These are phyloP conservation scores for Zygoascus meyerae DNA, from an alignment of 1,139 yeast genomes.

Conservation along the genomic window DNA sequence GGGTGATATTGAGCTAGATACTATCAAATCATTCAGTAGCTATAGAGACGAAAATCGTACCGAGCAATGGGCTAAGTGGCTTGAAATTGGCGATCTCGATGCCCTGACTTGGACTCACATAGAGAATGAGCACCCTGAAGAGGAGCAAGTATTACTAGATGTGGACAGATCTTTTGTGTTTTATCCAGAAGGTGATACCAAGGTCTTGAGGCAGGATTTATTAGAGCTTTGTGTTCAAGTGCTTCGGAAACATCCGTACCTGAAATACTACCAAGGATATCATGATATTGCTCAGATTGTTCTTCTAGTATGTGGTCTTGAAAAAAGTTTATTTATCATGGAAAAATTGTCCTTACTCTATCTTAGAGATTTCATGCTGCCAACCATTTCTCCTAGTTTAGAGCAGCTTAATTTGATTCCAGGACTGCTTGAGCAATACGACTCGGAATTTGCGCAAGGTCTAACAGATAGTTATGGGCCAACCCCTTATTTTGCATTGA, in stretches of 20 bases:
- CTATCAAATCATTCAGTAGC: no score
- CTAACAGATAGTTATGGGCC: constrained; percentile 29
- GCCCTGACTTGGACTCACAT: not conserved
- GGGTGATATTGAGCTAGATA: no score
- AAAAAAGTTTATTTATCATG: constrained; percentile 42
- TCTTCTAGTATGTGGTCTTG: constrained; percentile 47
- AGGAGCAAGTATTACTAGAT: constrained; percentile 73
- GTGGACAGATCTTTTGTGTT: constrained; percentile 60
- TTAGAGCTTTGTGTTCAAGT: constrained; percentile 49
- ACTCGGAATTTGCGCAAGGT: constrained; percentile 45
- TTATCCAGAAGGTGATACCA: constrained; percentile 20
- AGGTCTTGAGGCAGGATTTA: constrained; percentile 21
- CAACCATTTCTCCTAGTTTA: constrained; percentile 58
- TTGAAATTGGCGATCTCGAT: not conserved
- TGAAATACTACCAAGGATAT: constrained; percentile 85
- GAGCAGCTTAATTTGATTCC: constrained; percentile 65
- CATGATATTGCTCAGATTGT: constrained; percentile 79
- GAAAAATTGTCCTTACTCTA: constrained; percentile 56
- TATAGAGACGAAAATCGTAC: no score
- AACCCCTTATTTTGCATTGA: constrained; percentile 57
- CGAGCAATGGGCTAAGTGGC: constrained; percentile 22
- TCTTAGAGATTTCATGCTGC: constrained; percentile 81
- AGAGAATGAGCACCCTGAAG: constrained; percentile 52
- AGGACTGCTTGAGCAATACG: constrained; percentile 47
- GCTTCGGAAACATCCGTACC: constrained; percentile 52